Evolutionary conservation across 2,329 filamentous ascomycete species (phyloP).

Genomic region (Aspergillus glaucus): DNA sequence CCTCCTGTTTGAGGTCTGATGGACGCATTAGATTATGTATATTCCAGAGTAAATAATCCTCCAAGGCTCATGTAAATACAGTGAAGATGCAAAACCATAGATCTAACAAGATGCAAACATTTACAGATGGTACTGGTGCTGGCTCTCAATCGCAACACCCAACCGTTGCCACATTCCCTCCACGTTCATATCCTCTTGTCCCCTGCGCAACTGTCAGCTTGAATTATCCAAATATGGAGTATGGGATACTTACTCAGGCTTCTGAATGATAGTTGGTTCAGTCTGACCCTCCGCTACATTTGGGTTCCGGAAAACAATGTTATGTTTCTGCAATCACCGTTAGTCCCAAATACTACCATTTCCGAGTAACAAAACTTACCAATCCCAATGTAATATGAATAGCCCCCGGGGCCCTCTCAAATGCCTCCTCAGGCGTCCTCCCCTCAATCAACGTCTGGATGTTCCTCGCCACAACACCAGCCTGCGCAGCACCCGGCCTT

Average conservation of each 20-base stretch:
- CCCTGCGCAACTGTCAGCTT: constrained; percentile 19
- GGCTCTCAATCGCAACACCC: constrained; percentile 21
- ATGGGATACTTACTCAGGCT: constrained; percentile 23
- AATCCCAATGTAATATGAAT: constrained; percentile 31
- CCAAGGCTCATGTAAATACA: background rate
- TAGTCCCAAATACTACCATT: no score
- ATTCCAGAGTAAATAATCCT: background rate
- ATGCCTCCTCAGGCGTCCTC: constrained; percentile 16
- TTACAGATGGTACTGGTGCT: constrained; percentile 30
- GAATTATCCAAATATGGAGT: background rate
- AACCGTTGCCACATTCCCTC: constrained; percentile 30
- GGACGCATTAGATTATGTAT: background rate
- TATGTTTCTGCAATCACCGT: constrained; percentile 22
- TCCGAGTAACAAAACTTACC: constrained; percentile 15
- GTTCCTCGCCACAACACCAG: constrained; percentile 27
- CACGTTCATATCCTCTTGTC: constrained; percentile 33
- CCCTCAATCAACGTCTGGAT: constrained; percentile 29
- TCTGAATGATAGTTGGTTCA: constrained; percentile 27
- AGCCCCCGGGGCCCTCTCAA: constrained; percentile 21
- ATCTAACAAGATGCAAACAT: background rate
- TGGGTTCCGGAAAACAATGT: constrained; percentile 33
- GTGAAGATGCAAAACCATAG: background rate
- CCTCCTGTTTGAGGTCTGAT: constrained; percentile 40
- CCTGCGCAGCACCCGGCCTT: constrained; percentile 26
- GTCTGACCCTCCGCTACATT: constrained; percentile 28